Percentiles rank a stretch among this genome's conserved stretches.
phyloP scores from a whole-genome alignment of 2,329 filamentous ascomycete genomes.

The Colletotrichum higginsianum region DNA sequence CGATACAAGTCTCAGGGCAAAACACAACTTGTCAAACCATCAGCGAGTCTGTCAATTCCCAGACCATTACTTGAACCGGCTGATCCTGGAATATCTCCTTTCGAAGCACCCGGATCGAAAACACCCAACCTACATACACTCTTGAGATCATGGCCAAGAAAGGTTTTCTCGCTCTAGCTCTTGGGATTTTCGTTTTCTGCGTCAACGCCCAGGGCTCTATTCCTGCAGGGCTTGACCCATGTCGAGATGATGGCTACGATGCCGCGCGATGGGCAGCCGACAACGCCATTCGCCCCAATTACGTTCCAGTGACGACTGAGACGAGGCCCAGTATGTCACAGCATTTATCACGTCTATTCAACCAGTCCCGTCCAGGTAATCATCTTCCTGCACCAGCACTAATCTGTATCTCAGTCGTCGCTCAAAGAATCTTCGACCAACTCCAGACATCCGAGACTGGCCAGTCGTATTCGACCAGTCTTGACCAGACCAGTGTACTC shows the following conservation, averaged over 20 bases:
- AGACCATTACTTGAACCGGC: background rate
- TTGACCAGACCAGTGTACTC: conserved; percentile 18
- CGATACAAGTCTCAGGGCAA: too few relatives aligned
- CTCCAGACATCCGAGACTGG: background rate
- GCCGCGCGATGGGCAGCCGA: conserved; percentile 1
- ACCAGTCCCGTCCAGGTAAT: too few relatives aligned
- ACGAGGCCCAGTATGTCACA: background rate
- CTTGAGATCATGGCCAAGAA: background rate
- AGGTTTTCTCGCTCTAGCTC: too few relatives aligned
- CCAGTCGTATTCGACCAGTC: background rate
- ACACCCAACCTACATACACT: too few relatives aligned
- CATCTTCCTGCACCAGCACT: background rate
- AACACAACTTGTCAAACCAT: too few relatives aligned
- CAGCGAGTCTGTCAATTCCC: background rate
- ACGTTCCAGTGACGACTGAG: conserved; percentile 1
- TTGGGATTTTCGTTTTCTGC: background rate
- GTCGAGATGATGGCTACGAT: conserved; percentile 1
- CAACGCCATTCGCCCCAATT: conserved; percentile 6
- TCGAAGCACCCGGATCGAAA: background rate
- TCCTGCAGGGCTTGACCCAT: background rate
- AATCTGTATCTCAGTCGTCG: background rate
- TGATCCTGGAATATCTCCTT: too few relatives aligned
- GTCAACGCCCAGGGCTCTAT: background rate
- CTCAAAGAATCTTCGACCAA: conserved; percentile 11
- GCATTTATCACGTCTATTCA: too few relatives aligned